phyloP scores from a whole-genome alignment of 2,329 filamentous ascomycete genomes.

The Sclerotinia glacialis region DNA sequence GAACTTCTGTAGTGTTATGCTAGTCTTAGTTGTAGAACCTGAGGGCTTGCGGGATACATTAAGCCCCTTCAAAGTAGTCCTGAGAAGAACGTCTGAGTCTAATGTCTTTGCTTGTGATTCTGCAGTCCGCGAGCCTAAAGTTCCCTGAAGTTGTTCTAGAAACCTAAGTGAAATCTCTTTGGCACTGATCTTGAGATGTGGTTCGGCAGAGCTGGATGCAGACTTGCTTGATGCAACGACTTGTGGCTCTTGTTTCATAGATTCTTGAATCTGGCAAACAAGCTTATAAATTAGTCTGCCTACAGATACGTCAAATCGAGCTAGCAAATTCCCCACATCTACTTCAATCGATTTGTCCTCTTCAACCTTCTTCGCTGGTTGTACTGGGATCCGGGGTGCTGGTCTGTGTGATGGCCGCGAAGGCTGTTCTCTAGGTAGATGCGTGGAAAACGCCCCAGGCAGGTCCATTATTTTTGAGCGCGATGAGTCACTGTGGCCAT shows the following conservation, averaged over 20 bases:
- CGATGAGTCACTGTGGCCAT: slow-evolving; percentile 29
- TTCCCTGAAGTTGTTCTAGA: slow-evolving; percentile 38
- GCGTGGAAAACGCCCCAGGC: slow-evolving; percentile 60
- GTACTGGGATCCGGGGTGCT: neutral
- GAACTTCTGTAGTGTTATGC: slow-evolving; percentile 51
- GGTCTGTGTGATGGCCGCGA: neutral
- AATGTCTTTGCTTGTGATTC: slow-evolving; percentile 16
- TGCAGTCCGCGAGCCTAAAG: slow-evolving; percentile 24
- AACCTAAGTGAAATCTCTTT: slow-evolving; percentile 37
- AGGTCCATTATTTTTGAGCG: slow-evolving; percentile 49
- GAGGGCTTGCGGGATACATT: slow-evolving; percentile 27
- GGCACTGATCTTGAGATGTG: slow-evolving; percentile 30
- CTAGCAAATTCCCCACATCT: slow-evolving; percentile 32
- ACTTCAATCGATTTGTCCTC: slow-evolving; percentile 34
- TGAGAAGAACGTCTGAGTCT: slow-evolving; percentile 36
- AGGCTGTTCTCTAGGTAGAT: slow-evolving; percentile 29
- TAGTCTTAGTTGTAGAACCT: slow-evolving; percentile 30
- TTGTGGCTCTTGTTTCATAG: slow-evolving; percentile 27
- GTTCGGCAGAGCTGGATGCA: slow-evolving; percentile 19
- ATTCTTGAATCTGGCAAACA: slow-evolving; percentile 32
- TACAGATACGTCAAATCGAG: slow-evolving; percentile 40
- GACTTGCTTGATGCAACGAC: slow-evolving; percentile 14
- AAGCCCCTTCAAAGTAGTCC: slow-evolving; percentile 35
- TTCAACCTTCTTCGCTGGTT: neutral
- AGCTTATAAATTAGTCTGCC: slow-evolving; percentile 38